Percentiles rank a stretch among this genome's conserved stretches.
phyloP scores from a whole-genome alignment of 1,284 basidiomycete genomes.

The Ustilago vetiveriae region DNA sequence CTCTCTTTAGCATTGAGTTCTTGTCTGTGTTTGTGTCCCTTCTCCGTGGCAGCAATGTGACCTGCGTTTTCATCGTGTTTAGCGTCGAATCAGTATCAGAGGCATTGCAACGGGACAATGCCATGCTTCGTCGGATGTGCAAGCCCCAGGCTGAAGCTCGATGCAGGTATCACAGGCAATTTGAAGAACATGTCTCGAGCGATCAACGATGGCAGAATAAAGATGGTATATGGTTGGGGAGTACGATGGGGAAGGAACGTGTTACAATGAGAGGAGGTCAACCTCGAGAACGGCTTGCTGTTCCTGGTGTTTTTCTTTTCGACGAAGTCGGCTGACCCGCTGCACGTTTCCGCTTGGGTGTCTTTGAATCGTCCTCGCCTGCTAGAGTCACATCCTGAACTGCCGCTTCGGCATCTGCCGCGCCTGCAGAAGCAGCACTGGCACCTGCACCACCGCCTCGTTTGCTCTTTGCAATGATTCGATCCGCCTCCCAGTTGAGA shows the following conservation, averaged over 20 bases:
- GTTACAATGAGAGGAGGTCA: not conserved
- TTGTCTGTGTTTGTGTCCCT: too few relatives aligned
- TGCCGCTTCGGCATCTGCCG: not conserved
- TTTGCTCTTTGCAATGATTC: constrained; percentile 53
- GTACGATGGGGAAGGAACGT: too few relatives aligned
- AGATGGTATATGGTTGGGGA: not conserved
- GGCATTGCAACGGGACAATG: too few relatives aligned
- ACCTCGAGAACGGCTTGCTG: constrained; percentile 14
- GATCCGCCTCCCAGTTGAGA: constrained; percentile 59
- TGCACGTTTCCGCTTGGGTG: constrained; percentile 32
- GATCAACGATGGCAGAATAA: too few relatives aligned
- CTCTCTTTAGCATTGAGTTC: too few relatives aligned
- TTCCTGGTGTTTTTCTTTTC: constrained; percentile 31
- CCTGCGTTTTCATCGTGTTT: too few relatives aligned
- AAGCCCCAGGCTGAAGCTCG: too few relatives aligned
- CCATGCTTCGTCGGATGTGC: too few relatives aligned
- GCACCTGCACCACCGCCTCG: constrained; percentile 1
- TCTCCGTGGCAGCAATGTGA: too few relatives aligned
- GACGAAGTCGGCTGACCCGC: constrained; percentile 20
- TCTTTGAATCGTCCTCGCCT: constrained; percentile 23
- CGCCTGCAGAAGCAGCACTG: not conserved
- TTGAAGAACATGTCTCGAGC: too few relatives aligned
- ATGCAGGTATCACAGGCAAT: too few relatives aligned
- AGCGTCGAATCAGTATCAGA: too few relatives aligned
- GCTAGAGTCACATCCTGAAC: not conserved